Percentiles rank a stretch among this genome's conserved stretches.
Conservation (phyloP, 1,284 basidiomycete species). For the Lentinula novae-zelandiae region DNA sequence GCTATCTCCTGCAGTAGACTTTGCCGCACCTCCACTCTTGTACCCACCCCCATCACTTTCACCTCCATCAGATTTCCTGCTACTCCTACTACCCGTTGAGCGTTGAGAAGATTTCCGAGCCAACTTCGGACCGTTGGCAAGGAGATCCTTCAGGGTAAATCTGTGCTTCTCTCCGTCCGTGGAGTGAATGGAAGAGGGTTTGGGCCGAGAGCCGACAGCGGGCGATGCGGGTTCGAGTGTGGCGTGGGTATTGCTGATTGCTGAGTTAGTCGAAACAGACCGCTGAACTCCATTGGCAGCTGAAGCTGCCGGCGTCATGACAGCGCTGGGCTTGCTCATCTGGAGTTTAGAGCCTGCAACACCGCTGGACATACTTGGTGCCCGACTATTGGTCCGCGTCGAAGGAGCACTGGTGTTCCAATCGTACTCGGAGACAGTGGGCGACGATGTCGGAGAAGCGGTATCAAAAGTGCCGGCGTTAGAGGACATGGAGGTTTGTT, state of each 20-base stretch:
- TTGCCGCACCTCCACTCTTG: slow-evolving; percentile 24
- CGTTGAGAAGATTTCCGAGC: slow-evolving; percentile 67
- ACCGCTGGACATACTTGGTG: slow-evolving; percentile 48
- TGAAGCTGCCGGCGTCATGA: slow-evolving; percentile 2
- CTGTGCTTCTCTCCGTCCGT: slow-evolving; percentile 58
- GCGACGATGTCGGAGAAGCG: slow-evolving; percentile 31
- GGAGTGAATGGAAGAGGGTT: slow-evolving; percentile 51
- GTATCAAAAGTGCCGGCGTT: slow-evolving; percentile 12
- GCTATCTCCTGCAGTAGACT: slow-evolving; percentile 60
- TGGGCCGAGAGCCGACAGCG: slow-evolving; percentile 23
- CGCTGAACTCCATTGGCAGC: slow-evolving; percentile 16
- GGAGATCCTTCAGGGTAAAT: slow-evolving; percentile 82
- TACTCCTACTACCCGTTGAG: slow-evolving; percentile 60
- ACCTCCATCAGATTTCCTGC: slow-evolving; percentile 69
- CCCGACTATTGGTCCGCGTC: slow-evolving; percentile 55
- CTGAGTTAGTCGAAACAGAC: slow-evolving; percentile 20
- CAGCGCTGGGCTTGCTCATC: slow-evolving; percentile 8
- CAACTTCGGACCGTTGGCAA: slow-evolving; percentile 68
- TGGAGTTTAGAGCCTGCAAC: slow-evolving; percentile 42
- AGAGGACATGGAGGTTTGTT: slow-evolving; percentile 11
- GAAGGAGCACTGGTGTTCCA: slow-evolving; percentile 55
- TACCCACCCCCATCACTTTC: slow-evolving; percentile 33
- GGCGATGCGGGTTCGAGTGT: slow-evolving; percentile 18
- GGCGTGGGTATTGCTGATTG: slow-evolving; percentile 21
- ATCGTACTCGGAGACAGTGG: slow-evolving; percentile 31